phyloP scores from a whole-genome alignment of 2,329 filamentous ascomycete species.

The Diaporthe batatas region DNA sequence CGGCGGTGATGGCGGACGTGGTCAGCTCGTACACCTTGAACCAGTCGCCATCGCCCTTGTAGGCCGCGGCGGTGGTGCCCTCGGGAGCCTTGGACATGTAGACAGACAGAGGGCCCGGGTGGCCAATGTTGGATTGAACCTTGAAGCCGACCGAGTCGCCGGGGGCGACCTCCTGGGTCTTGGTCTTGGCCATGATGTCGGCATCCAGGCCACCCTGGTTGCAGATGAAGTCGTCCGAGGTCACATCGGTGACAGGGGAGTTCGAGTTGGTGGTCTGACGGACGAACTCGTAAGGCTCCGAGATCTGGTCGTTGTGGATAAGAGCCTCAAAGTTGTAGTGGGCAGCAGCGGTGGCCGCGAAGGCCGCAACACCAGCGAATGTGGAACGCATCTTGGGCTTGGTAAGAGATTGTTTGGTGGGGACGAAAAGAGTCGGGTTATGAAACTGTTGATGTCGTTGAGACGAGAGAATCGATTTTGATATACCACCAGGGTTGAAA shows the following conservation, averaged over 20 bases:
- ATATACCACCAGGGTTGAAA: conserved; percentile 38
- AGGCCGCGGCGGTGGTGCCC: conserved; percentile 50
- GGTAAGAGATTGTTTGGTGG: neutral
- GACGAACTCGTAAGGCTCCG: conserved; percentile 44
- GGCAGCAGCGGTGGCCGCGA: conserved; percentile 38
- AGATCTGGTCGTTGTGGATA: conserved; percentile 45
- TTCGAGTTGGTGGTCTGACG: conserved; percentile 49
- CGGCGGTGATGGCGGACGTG: conserved; percentile 48
- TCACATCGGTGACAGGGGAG: conserved; percentile 56
- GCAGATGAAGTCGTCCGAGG: conserved; percentile 55
- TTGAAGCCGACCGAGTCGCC: conserved; percentile 59
- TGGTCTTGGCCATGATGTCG: conserved; percentile 53
- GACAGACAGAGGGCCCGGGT: conserved; percentile 55
- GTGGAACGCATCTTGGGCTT: conserved; percentile 42
- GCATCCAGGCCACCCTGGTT: conserved; percentile 55
- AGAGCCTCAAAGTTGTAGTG: conserved; percentile 44
- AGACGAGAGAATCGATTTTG: conserved; percentile 6
- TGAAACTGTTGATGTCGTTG: conserved; percentile 3
- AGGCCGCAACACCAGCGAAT: conserved; percentile 39
- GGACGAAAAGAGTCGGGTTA: conserved; percentile 1
- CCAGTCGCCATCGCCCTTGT: conserved; percentile 54
- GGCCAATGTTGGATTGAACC: conserved; percentile 52
- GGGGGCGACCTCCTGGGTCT: conserved; percentile 53
- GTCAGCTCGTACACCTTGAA: conserved; percentile 55
- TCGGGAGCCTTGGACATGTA: conserved; percentile 54